Percentiles rank a stretch among this genome's conserved stretches.
These are phyloP conservation scores for Cutaneotrichosporon cutaneum DNA, from an alignment of 1,284 basidiomycete species.

Conservation along the genomic window DNA sequence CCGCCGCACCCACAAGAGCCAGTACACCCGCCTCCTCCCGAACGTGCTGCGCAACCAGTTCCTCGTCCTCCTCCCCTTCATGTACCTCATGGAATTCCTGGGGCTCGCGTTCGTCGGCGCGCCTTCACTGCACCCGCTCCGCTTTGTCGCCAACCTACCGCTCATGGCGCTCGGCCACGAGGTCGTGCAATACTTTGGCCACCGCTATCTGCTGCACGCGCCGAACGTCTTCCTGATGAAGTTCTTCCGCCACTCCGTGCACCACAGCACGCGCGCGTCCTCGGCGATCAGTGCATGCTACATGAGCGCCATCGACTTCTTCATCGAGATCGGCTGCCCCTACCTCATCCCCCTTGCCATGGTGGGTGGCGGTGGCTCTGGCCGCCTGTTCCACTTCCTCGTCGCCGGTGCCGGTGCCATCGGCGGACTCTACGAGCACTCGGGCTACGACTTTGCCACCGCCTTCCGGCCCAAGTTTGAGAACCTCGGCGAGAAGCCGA, in stretches of 20 bases:
- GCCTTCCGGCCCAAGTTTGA: not conserved
- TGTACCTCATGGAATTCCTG: not conserved
- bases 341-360: not conserved
- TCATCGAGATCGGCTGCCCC: slow-evolving; percentile 5
- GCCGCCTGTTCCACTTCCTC: slow-evolving; percentile 4
- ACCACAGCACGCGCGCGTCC: not conserved
- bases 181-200: slow-evolving; percentile 2
- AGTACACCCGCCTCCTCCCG: not conserved
- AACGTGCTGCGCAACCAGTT: slow-evolving; percentile 3
- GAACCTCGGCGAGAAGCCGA: not conserved
- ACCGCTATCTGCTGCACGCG: slow-evolving; percentile 1
- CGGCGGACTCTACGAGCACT: slow-evolving; percentile 2
- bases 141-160: not conserved
- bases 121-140: not conserved
- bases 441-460: slow-evolving; percentile 3
- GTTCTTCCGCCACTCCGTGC: slow-evolving; percentile 3
- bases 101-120: not conserved
- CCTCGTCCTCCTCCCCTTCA: not conserved
- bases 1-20: not conserved
- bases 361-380: not conserved
- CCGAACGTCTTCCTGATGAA: slow-evolving; percentile 3
- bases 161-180: slow-evolving; percentile 6
- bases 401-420: not conserved
- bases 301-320: slow-evolving; percentile 4
- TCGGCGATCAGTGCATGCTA: slow-evolving; percentile 6